Conservation (phyloP, 352 stramenopile genomes). For the Aphanomyces stellatus region DNA sequence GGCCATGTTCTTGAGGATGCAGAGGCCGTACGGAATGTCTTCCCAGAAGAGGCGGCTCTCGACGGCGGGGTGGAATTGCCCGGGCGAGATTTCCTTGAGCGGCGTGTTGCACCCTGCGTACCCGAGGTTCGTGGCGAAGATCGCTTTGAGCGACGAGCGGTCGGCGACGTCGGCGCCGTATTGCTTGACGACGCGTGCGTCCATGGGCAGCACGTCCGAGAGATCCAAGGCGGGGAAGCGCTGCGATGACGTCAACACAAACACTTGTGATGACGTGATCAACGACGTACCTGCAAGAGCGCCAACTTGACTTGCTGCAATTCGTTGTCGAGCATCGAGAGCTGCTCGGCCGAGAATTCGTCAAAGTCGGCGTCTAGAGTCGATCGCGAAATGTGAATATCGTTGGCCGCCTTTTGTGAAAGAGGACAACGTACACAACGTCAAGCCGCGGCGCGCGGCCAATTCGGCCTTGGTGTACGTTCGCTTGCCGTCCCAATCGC, state of each 20-base stretch:
- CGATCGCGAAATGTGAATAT: too few relatives aligned
- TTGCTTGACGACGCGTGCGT: conserved; percentile 85
- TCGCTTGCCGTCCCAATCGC: conserved; percentile 86
- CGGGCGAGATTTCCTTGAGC: conserved; percentile 66
- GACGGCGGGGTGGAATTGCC: conserved; percentile 71
- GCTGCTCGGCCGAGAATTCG: conserved; percentile 87
- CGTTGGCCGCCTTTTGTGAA: background rate
- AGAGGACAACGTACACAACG: conserved; percentile 60
- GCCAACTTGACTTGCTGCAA: conserved; percentile 88
- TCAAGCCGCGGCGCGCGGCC: conserved; percentile 78
- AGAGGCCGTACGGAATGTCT: conserved; percentile 87
- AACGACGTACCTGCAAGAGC: conserved; percentile 41
- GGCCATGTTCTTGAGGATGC: conserved; percentile 91
- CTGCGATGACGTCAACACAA: conserved; percentile 22
- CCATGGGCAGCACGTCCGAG: conserved; percentile 85
- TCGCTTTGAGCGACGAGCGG: conserved; percentile 56
- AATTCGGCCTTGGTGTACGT: conserved; percentile 81
- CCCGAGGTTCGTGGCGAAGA: conserved; percentile 86
- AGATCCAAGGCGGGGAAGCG: conserved; percentile 87
- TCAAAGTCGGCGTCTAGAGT: conserved; percentile 84
- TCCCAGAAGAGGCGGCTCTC: conserved; percentile 88
- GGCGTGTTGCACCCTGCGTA: conserved; percentile 86
- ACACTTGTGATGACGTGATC: background rate
- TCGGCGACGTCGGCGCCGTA: conserved; percentile 88
- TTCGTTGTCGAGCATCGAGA: conserved; percentile 90